Percentiles rank a stretch among this genome's conserved stretches.
phyloP scores from a whole-genome alignment of 192 early-diverging fungal species.

The Chytriomyces confervae region DNA sequence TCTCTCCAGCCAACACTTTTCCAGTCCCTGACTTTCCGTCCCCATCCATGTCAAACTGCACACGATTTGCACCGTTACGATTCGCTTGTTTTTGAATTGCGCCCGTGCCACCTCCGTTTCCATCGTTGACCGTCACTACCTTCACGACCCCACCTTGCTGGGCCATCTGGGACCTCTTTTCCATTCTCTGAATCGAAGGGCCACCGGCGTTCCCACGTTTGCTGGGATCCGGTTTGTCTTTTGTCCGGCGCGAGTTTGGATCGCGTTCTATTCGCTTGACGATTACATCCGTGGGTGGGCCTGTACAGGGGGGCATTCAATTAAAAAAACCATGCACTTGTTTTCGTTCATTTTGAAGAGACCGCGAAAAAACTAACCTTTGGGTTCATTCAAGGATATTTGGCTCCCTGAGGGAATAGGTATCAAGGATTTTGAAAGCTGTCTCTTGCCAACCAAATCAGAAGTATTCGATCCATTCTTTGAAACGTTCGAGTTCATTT shows the following conservation, averaged over 20 bases:
- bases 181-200: constrained; percentile 7
- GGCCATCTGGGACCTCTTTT: neutral
- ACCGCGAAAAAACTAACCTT: neutral
- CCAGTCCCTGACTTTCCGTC: neutral
- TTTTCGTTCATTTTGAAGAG: neutral
- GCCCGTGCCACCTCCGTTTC: neutral
- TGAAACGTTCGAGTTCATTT: neutral
- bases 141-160: constrained; percentile 1
- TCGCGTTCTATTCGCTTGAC: constrained; percentile 28
- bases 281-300: constrained; percentile 13
- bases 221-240: neutral
- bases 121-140: constrained; percentile 20
- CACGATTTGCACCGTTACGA: neutral
- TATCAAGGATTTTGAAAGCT: neutral
- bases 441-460: neutral
- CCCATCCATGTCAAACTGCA: neutral
- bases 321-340: neutral
- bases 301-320: neutral
- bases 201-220: neutral
- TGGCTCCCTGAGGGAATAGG: neutral
- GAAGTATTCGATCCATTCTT: neutral
- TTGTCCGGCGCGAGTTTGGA: constrained; percentile 17
- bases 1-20: neutral
- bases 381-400: neutral
- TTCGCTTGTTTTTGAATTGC: neutral